A percentile compares a stretch with the other conserved stretches of the same genome.
Evolutionary conservation across 2,329 filamentous ascomycete species (phyloP).

Genomic region (Trichothecium roseum): DNA sequence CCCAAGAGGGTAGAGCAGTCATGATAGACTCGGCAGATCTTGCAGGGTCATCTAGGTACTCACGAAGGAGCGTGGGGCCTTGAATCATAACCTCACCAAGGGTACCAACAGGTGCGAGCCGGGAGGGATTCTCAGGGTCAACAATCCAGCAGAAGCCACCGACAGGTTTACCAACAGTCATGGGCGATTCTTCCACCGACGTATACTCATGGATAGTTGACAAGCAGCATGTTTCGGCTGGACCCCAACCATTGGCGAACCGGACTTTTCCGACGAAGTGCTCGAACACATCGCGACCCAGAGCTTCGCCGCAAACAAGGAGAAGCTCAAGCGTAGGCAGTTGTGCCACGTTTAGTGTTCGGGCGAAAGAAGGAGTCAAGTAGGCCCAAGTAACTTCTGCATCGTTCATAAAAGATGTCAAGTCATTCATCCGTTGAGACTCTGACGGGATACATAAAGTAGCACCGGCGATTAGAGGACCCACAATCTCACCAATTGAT

Average conservation of each 20-base stretch:
- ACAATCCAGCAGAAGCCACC: slow-evolving; percentile 7
- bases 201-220: slow-evolving; percentile 3
- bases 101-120: slow-evolving; percentile 6
- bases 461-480: slow-evolving; percentile 1
- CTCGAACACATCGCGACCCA: slow-evolving; percentile 5
- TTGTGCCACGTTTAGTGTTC: not conserved
- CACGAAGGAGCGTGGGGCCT: slow-evolving; percentile 29
- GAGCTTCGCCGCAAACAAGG: slow-evolving; percentile 6
- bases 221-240: slow-evolving; percentile 5
- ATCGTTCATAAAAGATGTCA: not conserved
- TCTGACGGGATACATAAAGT: slow-evolving; percentile 1
- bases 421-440: not conserved
- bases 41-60: slow-evolving; percentile 30
- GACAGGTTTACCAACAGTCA: slow-evolving; percentile 4
- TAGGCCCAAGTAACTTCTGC: slow-evolving; percentile 1
- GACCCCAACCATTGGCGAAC: slow-evolving; percentile 5
- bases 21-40: not conserved
- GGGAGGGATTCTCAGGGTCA: slow-evolving; percentile 3
- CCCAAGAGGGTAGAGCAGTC: not conserved
- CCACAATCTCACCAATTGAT: slow-evolving; percentile 1
- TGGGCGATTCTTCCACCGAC: not conserved
- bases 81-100: slow-evolving; percentile 8
- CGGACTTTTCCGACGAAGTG: slow-evolving; percentile 1
- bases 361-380: slow-evolving; percentile 3
- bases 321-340: slow-evolving; percentile 3